Base-by-base conservation (phyloP, 2,329 filamentous ascomycete genomes). In the Verticillium longisporum region DNA sequence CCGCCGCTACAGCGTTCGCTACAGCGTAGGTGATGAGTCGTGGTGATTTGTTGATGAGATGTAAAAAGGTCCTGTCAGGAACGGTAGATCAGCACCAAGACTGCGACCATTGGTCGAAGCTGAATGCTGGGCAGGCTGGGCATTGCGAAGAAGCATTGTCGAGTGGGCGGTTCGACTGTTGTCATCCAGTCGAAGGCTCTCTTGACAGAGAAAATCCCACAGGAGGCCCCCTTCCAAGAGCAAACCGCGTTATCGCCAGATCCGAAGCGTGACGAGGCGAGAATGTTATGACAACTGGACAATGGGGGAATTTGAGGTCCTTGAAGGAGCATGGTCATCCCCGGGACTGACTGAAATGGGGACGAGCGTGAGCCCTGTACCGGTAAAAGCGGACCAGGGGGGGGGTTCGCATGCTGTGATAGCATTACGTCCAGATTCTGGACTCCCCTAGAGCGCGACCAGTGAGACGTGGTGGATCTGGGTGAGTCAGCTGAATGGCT, bases 61-160 rank as follows among this genome's bases (percentile, higher is more conserved):
- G 41, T 50, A 50, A 57, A 41, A 57, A 41, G 41, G 45, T 58
- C 61, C 61, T 56, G 62, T 61, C 56, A 64, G 61, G 62, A 61
- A 63, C 62, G 36, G 41, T 13, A 38, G 18, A 56, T 55, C 45
- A 54, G 38, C 54, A 14, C 32, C 14, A 7, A n/a, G 15, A 18
- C 41, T n/a, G 41, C 3, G 41, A 26, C 9, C 41, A 45, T n/a
- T 50, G 41, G 41, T 13, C 11, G 34, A 26, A 13, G 34, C 34
- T 36, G 34, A 36, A 9, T 36, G 34, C 34, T 36, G 34, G n/a
- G 41, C 9, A 4, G 41, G 41, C 41, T 50, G 41, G 41, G 41
- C 41, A 21, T n/a, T 21, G 41, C n/a, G 41, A 50, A 50, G 41
- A 50, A 50, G 41, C 41, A 50, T 50, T 50, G 21, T 18, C 41